These are phyloP conservation scores for Podila horticola DNA, from an alignment of 192 early-diverging fungal species.

Conservation along the genomic window DNA sequence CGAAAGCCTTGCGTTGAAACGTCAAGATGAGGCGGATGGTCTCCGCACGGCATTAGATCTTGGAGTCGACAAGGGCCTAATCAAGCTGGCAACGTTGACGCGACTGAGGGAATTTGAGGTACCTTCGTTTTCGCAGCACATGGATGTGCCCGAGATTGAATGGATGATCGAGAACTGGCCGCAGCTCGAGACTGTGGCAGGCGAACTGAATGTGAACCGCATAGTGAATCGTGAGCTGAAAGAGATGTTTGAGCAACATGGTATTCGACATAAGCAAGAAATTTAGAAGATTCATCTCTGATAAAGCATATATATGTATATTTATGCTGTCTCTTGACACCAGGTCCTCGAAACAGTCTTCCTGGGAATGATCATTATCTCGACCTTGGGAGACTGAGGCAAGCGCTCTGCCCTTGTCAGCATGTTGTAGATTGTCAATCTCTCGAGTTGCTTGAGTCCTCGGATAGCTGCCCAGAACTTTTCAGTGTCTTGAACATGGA, in stretches of 20 bases:
- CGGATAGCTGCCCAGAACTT: too few relatives aligned
- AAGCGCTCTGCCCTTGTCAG: too few relatives aligned
- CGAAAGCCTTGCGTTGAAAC: not conserved
- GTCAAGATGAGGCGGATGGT: not conserved
- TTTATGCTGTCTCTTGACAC: too few relatives aligned
- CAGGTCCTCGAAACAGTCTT: too few relatives aligned
- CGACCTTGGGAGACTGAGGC: too few relatives aligned
- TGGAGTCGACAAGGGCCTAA: not conserved
- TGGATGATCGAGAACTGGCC: conserved; percentile 5
- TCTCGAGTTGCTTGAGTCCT: too few relatives aligned
- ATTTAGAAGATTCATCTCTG: too few relatives aligned
- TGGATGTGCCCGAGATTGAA: not conserved
- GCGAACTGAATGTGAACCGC: not conserved
- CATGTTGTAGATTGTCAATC: too few relatives aligned
- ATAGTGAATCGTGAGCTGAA: not conserved
- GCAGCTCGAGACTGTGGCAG: not conserved
- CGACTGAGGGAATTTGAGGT: not conserved
- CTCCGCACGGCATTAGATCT: not conserved
- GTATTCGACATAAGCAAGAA: not conserved
- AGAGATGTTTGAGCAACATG: not conserved
- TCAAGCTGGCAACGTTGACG: not conserved
- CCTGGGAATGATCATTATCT: too few relatives aligned
- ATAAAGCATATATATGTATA: too few relatives aligned
- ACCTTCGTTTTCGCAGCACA: not conserved
- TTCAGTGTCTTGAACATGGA: too few relatives aligned